Evolutionary conservation across 2,329 filamentous ascomycete species (phyloP).

Genomic region (Cladosporium sp.): DNA sequence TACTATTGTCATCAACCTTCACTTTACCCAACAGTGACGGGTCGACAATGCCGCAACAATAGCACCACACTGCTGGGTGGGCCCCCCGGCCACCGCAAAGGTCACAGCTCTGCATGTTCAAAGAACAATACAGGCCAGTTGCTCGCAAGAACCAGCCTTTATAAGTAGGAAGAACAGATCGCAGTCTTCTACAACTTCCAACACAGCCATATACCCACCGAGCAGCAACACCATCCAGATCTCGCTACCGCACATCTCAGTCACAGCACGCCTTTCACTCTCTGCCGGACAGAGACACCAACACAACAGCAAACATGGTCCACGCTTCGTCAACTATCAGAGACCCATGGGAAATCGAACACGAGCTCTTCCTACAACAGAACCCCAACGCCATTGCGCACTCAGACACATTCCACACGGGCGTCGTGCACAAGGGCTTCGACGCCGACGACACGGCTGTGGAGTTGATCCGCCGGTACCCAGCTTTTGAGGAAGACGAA

Average conservation of each 20-base stretch:
- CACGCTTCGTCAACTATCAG: neutral
- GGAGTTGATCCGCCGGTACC: neutral
- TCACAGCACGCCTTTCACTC: neutral
- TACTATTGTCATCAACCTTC: neutral
- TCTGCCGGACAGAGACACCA: neutral
- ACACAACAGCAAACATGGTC: neutral
- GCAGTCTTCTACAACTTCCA: neutral
- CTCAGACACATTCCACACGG: neutral
- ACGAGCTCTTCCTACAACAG: neutral
- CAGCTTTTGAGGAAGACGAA: slow-evolving; percentile 3
- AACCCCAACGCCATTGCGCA: slow-evolving; percentile 2
- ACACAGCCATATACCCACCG: neutral
- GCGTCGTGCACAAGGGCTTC: slow-evolving; percentile 4
- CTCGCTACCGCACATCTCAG: neutral
- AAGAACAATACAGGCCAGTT: neutral
- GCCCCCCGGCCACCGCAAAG: neutral
- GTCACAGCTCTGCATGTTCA: neutral
- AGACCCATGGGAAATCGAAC: slow-evolving; percentile 12
- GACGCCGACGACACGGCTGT: neutral
- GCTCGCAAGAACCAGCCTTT: neutral
- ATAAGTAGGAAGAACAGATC: neutral
- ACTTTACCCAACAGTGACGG: neutral
- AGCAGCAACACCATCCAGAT: neutral
- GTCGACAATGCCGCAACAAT: neutral
- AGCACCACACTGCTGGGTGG: neutral